Conservation (phyloP, 2,329 filamentous ascomycete genomes). For the Nigrospora osmanthi region DNA sequence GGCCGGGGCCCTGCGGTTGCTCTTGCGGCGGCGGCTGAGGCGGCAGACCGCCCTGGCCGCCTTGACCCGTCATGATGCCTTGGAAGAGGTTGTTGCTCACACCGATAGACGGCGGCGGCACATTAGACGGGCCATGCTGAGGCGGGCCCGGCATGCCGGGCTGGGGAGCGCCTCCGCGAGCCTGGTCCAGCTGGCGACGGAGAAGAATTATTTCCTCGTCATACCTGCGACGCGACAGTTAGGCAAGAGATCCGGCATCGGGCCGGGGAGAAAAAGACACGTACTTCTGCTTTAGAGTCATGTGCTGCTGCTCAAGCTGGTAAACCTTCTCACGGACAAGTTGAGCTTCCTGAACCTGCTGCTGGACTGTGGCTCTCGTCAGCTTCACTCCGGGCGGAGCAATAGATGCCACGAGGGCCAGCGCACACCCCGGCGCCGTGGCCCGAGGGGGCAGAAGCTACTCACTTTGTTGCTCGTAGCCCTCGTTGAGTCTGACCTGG, state of each 20-base stretch:
- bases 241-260: background rate
- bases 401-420: too few relatives aligned
- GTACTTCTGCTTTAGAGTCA: conserved; percentile 86
- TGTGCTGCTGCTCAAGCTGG: conserved; percentile 82
- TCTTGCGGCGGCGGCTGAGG: conserved; percentile 58
- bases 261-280: conserved; percentile 19
- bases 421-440: too few relatives aligned
- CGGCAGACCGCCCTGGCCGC: conserved; percentile 75
- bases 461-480: conserved; percentile 92
- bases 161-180: conserved; percentile 52
- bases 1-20: conserved; percentile 43
- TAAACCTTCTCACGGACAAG: conserved; percentile 90
- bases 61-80: conserved; percentile 87
- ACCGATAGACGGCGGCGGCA: conserved; percentile 76
- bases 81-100: conserved; percentile 91
- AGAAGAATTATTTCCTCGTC: conserved; percentile 84
- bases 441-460: conserved; percentile 16
- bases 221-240: conserved; percentile 52
- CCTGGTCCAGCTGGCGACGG: conserved; percentile 76
- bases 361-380: conserved; percentile 54
- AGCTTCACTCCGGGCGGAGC: background rate
- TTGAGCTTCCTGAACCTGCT: conserved; percentile 91
- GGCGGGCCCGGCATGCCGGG: conserved; percentile 58
- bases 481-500: conserved; percentile 71
- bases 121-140: conserved; percentile 63